Evolutionary conservation across 1,139 yeast species (phyloP).

Genomic region (Saccharomyces hybrid): DNA sequence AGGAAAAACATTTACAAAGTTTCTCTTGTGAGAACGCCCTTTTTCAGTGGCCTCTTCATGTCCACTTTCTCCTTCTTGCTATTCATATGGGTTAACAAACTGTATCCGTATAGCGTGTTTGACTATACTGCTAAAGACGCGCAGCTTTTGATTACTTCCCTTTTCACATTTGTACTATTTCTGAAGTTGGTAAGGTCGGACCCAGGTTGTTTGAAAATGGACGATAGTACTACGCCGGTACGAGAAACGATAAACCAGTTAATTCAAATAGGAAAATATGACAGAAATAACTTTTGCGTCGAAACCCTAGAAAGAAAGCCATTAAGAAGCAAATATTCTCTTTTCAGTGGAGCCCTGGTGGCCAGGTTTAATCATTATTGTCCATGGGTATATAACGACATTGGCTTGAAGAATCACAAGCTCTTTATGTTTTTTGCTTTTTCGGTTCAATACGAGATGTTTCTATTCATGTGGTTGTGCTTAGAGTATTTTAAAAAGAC

Average conservation of each 20-base stretch:
- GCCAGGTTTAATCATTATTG: conserved; percentile 88
- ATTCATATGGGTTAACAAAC: background rate
- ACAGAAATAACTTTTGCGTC: conserved; percentile 68
- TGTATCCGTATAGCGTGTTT: background rate
- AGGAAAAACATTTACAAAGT: background rate
- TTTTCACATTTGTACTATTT: conserved; percentile 34
- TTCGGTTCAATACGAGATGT: conserved; percentile 46
- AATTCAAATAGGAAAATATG: conserved; percentile 54
- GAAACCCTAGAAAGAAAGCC: conserved; percentile 70
- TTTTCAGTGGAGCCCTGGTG: conserved; percentile 47
- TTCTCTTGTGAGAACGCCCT: background rate
- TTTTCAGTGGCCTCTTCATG: background rate
- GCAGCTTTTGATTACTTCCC: background rate
- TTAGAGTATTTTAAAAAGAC: conserved; percentile 40
- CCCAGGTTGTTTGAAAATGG: conserved; percentile 67
- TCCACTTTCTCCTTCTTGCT: background rate
- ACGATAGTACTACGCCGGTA: conserved; percentile 43
- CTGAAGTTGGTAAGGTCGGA: conserved; percentile 60
- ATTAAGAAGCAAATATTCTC: conserved; percentile 68
- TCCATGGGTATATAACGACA: conserved; percentile 86
- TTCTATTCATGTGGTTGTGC: conserved; percentile 39
- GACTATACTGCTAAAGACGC: conserved; percentile 3
- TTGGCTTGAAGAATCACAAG: conserved; percentile 83
- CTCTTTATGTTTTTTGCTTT: conserved; percentile 60
- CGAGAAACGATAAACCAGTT: conserved; percentile 50